phyloP scores from a whole-genome alignment of 2,329 filamentous ascomycete genomes.

The Phialophora verrucosa region DNA sequence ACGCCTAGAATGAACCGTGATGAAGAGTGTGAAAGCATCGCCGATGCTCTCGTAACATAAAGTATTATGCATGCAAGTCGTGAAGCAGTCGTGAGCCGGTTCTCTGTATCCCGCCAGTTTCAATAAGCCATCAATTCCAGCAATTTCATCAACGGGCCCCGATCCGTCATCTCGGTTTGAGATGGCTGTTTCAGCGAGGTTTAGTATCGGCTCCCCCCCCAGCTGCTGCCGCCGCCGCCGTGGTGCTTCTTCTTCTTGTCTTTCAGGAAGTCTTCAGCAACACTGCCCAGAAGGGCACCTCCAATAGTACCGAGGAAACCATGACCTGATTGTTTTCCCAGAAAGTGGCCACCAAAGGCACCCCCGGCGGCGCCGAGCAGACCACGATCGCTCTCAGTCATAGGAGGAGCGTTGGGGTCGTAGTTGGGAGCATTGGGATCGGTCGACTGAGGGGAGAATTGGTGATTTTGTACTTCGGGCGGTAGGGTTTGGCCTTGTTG shows the following conservation, averaged over 20 bases:
- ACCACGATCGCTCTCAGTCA: slow-evolving; percentile 61
- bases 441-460: slow-evolving; percentile 41
- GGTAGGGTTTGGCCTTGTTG: slow-evolving; percentile 22
- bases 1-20: neutral
- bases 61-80: slow-evolving; percentile 12
- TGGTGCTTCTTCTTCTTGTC: slow-evolving; percentile 48
- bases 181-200: neutral
- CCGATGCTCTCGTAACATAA: neutral
- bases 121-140: neutral
- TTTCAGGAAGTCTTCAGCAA: slow-evolving; percentile 62
- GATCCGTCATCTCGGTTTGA: neutral
- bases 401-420: slow-evolving; percentile 50
- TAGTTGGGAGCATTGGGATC: slow-evolving; percentile 50
- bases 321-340: slow-evolving; percentile 63
- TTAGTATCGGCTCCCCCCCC: slow-evolving; percentile 37
- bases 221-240: slow-evolving; percentile 33
- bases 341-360: slow-evolving; percentile 61
- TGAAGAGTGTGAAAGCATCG: neutral
- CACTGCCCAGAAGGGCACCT: slow-evolving; percentile 40
- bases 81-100: slow-evolving; percentile 15
- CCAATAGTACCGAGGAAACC: slow-evolving; percentile 61
- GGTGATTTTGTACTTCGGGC: slow-evolving; percentile 33
- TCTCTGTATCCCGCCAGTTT: slow-evolving; percentile 2
- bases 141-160: neutral
- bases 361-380: slow-evolving; percentile 63